Evolutionary conservation across 768 basidiomycete species (phyloP), one percentile per base, ranked within the genome.

Genomic region (Glaciozyma martinii): DNA sequence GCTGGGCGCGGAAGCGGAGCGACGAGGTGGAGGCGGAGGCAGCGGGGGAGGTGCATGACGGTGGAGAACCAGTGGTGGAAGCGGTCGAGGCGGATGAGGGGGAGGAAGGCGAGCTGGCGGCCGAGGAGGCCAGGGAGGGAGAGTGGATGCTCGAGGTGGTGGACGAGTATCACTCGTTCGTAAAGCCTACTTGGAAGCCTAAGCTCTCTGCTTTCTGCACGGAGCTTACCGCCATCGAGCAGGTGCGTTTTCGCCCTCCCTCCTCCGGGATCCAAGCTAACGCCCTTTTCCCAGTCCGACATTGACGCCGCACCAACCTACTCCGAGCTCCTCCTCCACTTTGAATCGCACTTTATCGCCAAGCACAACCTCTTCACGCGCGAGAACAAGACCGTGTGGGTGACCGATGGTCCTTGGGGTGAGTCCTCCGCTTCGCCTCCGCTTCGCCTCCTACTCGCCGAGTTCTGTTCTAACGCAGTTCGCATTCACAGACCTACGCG

Each of bases 81-180:
- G 37, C 10, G 37, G 37, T 6, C 37, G 37, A 40, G 13, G 53
- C 62, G 1, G 81, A 78, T 71, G 84, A 88, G 73, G 83, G 79
- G 70, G 78, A 80, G 42, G 63, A 75, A 23, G 80, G 81, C 58
- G 82, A 82, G 56, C 49, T 42, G 40, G 81, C 30, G 62, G 42
- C 33, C 59, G 43, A 61, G n/a, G 61, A 63, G 6, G 53, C 33
- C 1, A 57, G 43, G 1, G 23, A 21, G 1, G 40, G 46, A 33
- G 53, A 60, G 52, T 60, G 57, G 56, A 78, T 79, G 50, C 79
- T 97, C 29, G 83, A 85, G 73, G 78, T 87, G 46, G 80, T 87
- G 25, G 87, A 84, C 69, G 88, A 90, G 75, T 98, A 92, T 78
- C 85, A 88, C 66, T 86, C 84, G 69, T 94, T 89, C 76, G 90